Base-by-base conservation (phyloP, 1,284 basidiomycete genomes). In the Naganishia sp. region DNA sequence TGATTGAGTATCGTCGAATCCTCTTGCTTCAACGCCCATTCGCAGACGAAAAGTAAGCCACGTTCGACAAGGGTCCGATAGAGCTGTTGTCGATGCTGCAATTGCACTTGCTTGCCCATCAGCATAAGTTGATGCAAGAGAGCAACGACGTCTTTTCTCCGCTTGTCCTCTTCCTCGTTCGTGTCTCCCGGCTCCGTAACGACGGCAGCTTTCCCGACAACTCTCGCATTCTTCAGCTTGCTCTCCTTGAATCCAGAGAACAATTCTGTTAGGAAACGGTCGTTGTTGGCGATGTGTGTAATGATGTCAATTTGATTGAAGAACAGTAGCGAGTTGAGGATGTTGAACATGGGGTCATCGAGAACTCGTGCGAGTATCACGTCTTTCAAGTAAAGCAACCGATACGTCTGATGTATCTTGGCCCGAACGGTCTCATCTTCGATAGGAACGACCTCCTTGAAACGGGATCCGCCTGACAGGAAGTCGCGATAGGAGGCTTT, bases 251-350 rank as follows among this genome's bases (percentile, higher is more conserved):
- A 95, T 44, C 90, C 81, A 48, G 83, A 82, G 55, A 94, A 90
- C 31, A 97, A 84, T 64, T 92, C 88, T 43, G 84, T 82, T 33
- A 98, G 82, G 76, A 97, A 89, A 6, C 80, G 76, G 6, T 86
- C 85, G 75, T 94, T 90, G 65, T 84, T 85, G 75, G 94, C 90
- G 55, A 97, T 86, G 77, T 95, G 89, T 63, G 85, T 87, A 75
- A 98, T 92, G 75, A 99, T 98, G 80, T 99, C 95, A 74, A 95
- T 94, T 80, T 99, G 95, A 81, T 98, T 96, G 85, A 95, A 99
- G 77, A 98, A 95, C 77, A 99, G 92, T 80, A 92, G 92, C 18
- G 92, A 93, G 80, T 94, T 97, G 74, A 99, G 86, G 73, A 97
- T 92, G 73, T 94, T 94, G 83, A 97, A 96, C 0, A 94, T 97